Evolutionary conservation across 352 stramenopile species (phyloP), one percentile per base, ranked within the genome.

Genomic region (Globisporangium acanthophoron): DNA sequence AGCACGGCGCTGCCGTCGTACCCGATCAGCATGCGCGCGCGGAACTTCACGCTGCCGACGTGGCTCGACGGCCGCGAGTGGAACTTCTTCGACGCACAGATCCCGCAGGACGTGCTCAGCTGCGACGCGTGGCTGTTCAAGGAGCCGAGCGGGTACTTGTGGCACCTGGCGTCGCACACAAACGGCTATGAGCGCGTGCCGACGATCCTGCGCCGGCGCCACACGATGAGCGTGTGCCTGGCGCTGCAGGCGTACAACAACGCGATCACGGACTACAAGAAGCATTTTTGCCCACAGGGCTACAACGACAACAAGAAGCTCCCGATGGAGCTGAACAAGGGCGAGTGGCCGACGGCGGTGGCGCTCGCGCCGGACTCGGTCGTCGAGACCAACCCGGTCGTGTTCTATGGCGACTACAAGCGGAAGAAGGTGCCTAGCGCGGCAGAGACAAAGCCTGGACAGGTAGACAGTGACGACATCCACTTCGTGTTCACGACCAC

Each of bases 401-500:
- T 83, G 3, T 72, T 75, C 49, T 87, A 79, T 47, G 76, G 76
- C 13, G 61, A 80, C 31, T 35, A 35, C 31, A 35, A 35, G 31
- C 31, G 31, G 3, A 35, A 35, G 31, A 35, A 35, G 31, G 31
- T 6, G 31, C 31, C 31, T 6, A 6, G 31, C 21, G 18, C 56
- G 16, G 53, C 62, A 37, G 40, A 13, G 3, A 33, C 49, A 12
- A 62, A 47, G 27, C 59, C 74, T 27, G 77, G 69, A 0, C 62
- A 84, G 52, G 49, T 64, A 43, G 64, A 63, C 24, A 87, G 78
- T 54, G 70, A 92, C 15, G 72, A 88, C 15, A 44, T 91, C 18
- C 80, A 94, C 53, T 92, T 92, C 51, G 85, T 92, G 1, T 91
- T 90, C 57, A 75, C 71, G 4, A 87, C 80, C 13, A 78, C 76